Percentiles rank a stretch among this genome's conserved stretches.
phyloP scores from a whole-genome alignment of 2,329 filamentous ascomycete genomes.

The Claviceps monticola region DNA sequence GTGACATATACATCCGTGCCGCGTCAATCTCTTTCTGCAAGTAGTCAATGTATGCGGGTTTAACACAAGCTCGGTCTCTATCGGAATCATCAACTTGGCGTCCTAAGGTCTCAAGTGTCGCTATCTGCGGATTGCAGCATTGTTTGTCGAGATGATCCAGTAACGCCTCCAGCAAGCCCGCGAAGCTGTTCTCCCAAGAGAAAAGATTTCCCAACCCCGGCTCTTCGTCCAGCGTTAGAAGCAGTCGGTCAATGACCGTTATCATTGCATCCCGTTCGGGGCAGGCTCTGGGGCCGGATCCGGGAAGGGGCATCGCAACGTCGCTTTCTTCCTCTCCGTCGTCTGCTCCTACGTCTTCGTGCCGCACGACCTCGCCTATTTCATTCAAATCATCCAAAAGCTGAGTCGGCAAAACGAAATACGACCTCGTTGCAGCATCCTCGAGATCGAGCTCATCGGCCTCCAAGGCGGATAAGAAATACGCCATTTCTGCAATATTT shows the following conservation, averaged over 20 bases:
- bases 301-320: neutral
- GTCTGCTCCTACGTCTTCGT: too few relatives aligned
- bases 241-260: neutral
- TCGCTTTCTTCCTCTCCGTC: neutral
- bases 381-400: too few relatives aligned
- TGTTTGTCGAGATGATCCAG: constrained; percentile 1
- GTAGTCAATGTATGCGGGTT: too few relatives aligned
- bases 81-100: too few relatives aligned
- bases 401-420: neutral
- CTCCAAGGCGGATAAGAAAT: neutral
- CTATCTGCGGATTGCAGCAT: neutral
- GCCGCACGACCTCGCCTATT: too few relatives aligned
- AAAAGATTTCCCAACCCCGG: neutral
- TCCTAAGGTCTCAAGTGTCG: too few relatives aligned
- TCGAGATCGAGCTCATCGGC: neutral
- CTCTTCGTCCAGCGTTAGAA: neutral
- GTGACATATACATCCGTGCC: too few relatives aligned
- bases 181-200: neutral
- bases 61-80: too few relatives aligned
- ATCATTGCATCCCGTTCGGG: neutral
- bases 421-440: neutral
- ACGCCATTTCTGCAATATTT: neutral
- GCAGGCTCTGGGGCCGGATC: neutral
- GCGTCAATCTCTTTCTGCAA: too few relatives aligned
- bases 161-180: constrained; percentile 1